A percentile compares a stretch with the other conserved stretches of the same genome.
Conservation (phyloP, 805 yeast species). For the Candida vartiovaarae region DNA sequence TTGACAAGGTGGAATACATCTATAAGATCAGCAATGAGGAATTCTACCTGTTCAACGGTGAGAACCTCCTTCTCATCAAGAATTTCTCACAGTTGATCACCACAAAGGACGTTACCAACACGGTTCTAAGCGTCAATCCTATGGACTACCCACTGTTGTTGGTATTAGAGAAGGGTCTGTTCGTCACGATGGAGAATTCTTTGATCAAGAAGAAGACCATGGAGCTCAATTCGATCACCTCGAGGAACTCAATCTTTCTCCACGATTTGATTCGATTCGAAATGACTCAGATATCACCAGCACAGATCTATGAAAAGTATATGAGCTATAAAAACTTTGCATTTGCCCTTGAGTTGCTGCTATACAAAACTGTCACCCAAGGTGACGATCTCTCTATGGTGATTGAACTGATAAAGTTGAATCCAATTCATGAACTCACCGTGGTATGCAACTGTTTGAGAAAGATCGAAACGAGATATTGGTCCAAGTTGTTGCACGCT, state of each 20-base stretch:
- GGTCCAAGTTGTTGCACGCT: conserved; percentile 35
- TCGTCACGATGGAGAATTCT: conserved; percentile 36
- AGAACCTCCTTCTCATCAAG: conserved; percentile 23
- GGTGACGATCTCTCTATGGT: conserved; percentile 16
- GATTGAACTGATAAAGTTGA: conserved; percentile 17
- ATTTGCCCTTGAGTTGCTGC: conserved; percentile 39
- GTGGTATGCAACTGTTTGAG: conserved; percentile 43
- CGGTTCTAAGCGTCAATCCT: conserved; percentile 24
- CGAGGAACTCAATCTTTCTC: conserved; percentile 35
- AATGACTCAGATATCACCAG: conserved; percentile 16
- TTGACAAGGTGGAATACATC: conserved; percentile 21
- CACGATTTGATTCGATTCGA: conserved; percentile 41
- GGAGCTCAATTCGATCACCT: conserved; percentile 27
- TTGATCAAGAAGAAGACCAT: conserved; percentile 24
- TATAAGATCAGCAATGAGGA: conserved; percentile 19
- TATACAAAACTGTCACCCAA: conserved; percentile 28
- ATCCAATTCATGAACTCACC: conserved; percentile 18
- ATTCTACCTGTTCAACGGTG: conserved; percentile 34
- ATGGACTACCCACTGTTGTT: conserved; percentile 25
- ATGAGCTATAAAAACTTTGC: conserved; percentile 30
- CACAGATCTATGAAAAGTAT: conserved; percentile 18
- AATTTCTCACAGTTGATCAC: conserved; percentile 8
- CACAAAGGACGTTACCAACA: conserved; percentile 5
- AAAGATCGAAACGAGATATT: conserved; percentile 42
- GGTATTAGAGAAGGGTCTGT: conserved; percentile 25